These are phyloP conservation scores for Euphorbia pulcherrima DNA, from an alignment of 345 rosid genomes.

Conservation along the genomic window DNA sequence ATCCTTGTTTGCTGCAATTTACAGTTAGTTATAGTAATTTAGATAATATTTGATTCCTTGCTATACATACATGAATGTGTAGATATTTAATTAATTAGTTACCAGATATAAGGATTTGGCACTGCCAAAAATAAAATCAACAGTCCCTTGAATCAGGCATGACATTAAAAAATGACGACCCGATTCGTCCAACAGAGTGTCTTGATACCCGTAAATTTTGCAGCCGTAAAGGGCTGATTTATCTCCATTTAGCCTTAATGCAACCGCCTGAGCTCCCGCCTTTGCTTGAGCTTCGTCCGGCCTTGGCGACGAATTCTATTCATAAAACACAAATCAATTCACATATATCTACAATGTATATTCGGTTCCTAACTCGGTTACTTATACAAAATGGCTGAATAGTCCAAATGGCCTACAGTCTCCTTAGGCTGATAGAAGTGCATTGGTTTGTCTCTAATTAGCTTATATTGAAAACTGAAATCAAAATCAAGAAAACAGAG, in stretches of 20 bases:
- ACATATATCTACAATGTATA: too few relatives aligned
- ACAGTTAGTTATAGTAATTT: not conserved
- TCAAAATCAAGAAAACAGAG: too few relatives aligned
- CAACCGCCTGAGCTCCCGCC: slow-evolving; percentile 52
- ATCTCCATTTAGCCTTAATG: slow-evolving; percentile 47
- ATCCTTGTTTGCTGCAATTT: slow-evolving; percentile 34
- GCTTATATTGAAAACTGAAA: too few relatives aligned
- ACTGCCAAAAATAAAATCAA: not conserved
- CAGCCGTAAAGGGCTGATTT: slow-evolving; percentile 57
- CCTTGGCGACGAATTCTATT: slow-evolving; percentile 52
- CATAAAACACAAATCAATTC: not conserved
- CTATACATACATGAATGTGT: too few relatives aligned
- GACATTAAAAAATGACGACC: slow-evolving; percentile 69
- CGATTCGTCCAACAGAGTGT: slow-evolving; percentile 57
- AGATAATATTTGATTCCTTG: too few relatives aligned
- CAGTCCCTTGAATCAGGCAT: slow-evolving; percentile 62
- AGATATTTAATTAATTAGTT: slow-evolving; percentile 3
- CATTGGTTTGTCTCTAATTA: too few relatives aligned
- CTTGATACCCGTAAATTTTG: slow-evolving; percentile 62
- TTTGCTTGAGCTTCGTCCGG: slow-evolving; percentile 34
- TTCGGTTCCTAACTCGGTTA: too few relatives aligned
- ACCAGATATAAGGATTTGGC: slow-evolving; percentile 64
- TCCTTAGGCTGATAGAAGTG: too few relatives aligned
- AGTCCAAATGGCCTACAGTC: too few relatives aligned
- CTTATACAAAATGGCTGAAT: too few relatives aligned